Percentiles rank a stretch among this genome's conserved stretches.
phyloP scores from a whole-genome alignment of 371 early-diverging fungal species.

The Mucor lusitanicus region DNA sequence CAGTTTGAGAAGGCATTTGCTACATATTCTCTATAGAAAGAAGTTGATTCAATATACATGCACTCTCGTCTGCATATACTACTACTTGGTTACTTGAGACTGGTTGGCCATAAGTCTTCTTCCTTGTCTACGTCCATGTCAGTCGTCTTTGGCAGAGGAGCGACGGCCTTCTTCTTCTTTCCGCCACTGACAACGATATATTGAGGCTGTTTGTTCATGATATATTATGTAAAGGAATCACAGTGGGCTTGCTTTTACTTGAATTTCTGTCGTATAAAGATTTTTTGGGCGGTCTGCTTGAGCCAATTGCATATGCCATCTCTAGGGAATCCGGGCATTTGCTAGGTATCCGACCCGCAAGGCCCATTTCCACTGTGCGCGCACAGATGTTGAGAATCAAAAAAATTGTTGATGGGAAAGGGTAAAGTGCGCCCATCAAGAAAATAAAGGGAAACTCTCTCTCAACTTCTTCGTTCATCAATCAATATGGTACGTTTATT shows the following conservation, averaged over 20 bases:
- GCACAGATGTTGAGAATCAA: neutral
- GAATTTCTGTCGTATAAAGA: neutral
- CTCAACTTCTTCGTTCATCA: constrained; percentile 36
- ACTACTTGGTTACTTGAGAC: constrained; percentile 14
- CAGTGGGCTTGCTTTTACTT: neutral
- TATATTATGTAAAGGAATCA: neutral
- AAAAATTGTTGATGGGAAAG: neutral
- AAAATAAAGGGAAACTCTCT: constrained; percentile 19
- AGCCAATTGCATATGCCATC: neutral
- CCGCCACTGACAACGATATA: constrained; percentile 17
- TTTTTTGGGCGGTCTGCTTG: neutral
- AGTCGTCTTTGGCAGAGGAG: neutral
- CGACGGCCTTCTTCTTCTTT: constrained; percentile 8
- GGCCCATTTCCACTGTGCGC: neutral
- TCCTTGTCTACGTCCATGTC: neutral
- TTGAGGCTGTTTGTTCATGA: constrained; percentile 12
- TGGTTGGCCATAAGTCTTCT: constrained; percentile 10
- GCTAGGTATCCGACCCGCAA: neutral
- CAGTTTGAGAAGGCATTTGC: constrained; percentile 46
- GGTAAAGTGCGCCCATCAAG: neutral
- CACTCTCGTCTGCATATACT: neutral
- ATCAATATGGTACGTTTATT: constrained; percentile 30
- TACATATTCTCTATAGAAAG: constrained; percentile 49
- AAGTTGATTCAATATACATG: neutral
- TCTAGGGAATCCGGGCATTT: neutral